These are phyloP conservation scores for Melampsora larici-populina DNA, from an alignment of 1,284 basidiomycete species.

Conservation along the genomic window DNA sequence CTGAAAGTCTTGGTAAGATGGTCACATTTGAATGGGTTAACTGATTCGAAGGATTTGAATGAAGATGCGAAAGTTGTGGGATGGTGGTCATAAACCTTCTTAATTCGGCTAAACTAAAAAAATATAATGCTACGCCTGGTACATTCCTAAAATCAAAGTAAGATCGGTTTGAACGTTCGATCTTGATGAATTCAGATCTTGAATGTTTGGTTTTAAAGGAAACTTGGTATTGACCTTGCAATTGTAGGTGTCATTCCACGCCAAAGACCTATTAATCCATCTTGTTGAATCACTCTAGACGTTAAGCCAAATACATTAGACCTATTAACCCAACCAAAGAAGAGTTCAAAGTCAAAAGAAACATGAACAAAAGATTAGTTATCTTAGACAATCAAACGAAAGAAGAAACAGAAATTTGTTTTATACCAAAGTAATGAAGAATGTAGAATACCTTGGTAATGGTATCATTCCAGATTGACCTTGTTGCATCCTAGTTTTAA, in stretches of 20 bases:
- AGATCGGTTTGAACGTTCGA: not conserved
- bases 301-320: conserved; percentile 31
- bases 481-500: conserved; percentile 30
- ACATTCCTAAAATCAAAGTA: conserved; percentile 66
- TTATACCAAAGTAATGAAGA: not conserved
- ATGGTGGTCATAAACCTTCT: conserved; percentile 62
- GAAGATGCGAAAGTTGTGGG: conserved; percentile 56
- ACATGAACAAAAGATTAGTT: not conserved
- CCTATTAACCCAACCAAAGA: not conserved
- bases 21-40: conserved; percentile 22
- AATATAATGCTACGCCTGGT: conserved; percentile 87
- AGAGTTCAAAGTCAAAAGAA: no score
- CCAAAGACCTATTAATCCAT: conserved; percentile 61
- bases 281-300: conserved; percentile 54
- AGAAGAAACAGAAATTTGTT: not conserved
- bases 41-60: conserved; percentile 11
- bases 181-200: no score
- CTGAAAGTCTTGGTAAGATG: conserved; percentile 70
- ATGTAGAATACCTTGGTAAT: not conserved
- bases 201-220: no score
- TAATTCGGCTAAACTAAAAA: conserved; percentile 76
- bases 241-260: conserved; percentile 79
- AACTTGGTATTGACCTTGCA: conserved; percentile 60
- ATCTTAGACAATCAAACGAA: not conserved
- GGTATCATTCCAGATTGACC: not conserved